phyloP scores from a whole-genome alignment of 768 basidiomycete genomes.

The Clitopilus hobsonii region DNA sequence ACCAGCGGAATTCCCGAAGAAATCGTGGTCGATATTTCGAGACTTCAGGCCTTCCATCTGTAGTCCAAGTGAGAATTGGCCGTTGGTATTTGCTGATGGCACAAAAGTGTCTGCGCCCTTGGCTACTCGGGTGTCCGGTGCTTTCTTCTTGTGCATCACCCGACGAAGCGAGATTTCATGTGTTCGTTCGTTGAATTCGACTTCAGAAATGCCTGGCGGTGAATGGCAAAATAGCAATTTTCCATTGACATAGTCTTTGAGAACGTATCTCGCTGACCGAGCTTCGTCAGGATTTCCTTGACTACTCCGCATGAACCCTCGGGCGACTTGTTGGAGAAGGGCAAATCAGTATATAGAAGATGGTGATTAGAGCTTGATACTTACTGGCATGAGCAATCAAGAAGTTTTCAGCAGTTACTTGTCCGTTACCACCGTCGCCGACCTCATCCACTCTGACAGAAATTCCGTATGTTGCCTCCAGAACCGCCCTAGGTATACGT shows the following conservation, averaged over 20 bases:
- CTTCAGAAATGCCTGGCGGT: slow-evolving; percentile 65
- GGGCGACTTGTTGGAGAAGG: slow-evolving; percentile 55
- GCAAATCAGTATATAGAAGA: slow-evolving; percentile 11
- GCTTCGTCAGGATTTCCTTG: slow-evolving; percentile 98
- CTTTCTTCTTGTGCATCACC: slow-evolving; percentile 77
- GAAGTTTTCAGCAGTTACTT: slow-evolving; percentile 72
- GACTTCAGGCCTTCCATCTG: slow-evolving; percentile 47
- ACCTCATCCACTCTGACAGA: slow-evolving; percentile 54
- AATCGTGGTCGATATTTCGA: slow-evolving; percentile 70
- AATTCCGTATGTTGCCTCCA: slow-evolving; percentile 91
- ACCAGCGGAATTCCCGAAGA: slow-evolving; percentile 61
- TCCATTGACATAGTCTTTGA: slow-evolving; percentile 97
- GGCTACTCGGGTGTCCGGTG: slow-evolving; percentile 80
- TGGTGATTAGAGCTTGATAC: slow-evolving; percentile 25
- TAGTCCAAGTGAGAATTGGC: slow-evolving; percentile 14
- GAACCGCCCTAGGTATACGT: slow-evolving; percentile 72
- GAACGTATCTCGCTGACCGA: slow-evolving; percentile 82
- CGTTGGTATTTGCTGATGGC: slow-evolving; percentile 25
- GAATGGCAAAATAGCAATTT: slow-evolving; percentile 89
- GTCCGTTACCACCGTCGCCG: slow-evolving; percentile 85
- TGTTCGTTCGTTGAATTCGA: slow-evolving; percentile 71
- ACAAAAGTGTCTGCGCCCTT: slow-evolving; percentile 86
- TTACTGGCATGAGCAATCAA: slow-evolving; percentile 89
- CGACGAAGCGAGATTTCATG: slow-evolving; percentile 56
- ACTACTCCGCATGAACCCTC: slow-evolving; percentile 89